Conservation (phyloP, 257 asterid species). For the Solanum boliviense region DNA sequence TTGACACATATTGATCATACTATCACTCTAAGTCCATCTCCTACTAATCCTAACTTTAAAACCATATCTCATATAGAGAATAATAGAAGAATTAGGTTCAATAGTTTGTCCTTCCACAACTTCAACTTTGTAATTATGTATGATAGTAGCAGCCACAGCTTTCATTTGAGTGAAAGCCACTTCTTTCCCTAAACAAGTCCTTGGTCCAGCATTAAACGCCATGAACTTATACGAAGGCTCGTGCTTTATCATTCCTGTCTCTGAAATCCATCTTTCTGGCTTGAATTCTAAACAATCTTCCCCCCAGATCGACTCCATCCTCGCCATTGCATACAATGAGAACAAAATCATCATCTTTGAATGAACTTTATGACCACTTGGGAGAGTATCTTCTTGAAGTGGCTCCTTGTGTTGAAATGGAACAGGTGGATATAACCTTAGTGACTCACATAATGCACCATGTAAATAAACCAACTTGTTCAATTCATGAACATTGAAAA, state of each 20-base stretch:
- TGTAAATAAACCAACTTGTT: conserved; percentile 26
- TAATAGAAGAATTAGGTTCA: conserved; percentile 44
- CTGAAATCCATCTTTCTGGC: conserved; percentile 48
- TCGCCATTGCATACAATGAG: conserved; percentile 39
- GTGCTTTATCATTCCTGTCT: conserved; percentile 19
- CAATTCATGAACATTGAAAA: conserved; percentile 26
- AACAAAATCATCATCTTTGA: conserved; percentile 22
- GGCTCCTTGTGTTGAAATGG: conserved; percentile 40
- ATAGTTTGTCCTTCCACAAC: conserved; percentile 39
- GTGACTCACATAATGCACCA: conserved; percentile 31
- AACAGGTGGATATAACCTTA: conserved; percentile 42
- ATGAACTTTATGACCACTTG: conserved; percentile 25
- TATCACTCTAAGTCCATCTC: conserved; percentile 21
- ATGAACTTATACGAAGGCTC: conserved; percentile 44
- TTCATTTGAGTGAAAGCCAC: conserved; percentile 59
- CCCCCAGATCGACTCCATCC: conserved; percentile 35
- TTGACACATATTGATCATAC: background rate
- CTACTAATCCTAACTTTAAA: conserved; percentile 39
- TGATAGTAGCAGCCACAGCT: conserved; percentile 45
- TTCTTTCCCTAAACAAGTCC: conserved; percentile 50
- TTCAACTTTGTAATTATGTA: conserved; percentile 37
- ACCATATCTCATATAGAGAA: conserved; percentile 60
- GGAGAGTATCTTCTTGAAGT: conserved; percentile 19
- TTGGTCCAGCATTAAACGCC: conserved; percentile 47
- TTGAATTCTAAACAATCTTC: conserved; percentile 29